Evolutionary conservation across 345 rosid species (phyloP), one percentile per base, ranked within the genome.

Genomic region (Salix arbutifolia): DNA sequence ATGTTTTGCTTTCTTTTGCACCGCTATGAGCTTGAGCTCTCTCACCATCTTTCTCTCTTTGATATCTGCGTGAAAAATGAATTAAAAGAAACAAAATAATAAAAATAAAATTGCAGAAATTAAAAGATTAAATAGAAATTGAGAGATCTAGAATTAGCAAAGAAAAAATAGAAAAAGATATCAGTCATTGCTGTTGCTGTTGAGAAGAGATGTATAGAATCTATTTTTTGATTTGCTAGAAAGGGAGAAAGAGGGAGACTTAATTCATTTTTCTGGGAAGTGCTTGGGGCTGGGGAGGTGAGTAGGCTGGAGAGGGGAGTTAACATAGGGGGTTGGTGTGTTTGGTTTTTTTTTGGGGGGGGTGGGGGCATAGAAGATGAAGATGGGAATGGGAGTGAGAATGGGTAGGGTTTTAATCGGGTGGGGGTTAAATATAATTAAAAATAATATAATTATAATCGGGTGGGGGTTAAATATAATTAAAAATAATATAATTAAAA

Each of bases 11-110:
- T 52, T 78, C 53, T 65, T 89, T 88, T 8, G 79, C 74, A 9
- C 78, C 70, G 25, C 75, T 5, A 64, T 92, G 84, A 31, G 96
- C 89, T 67, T 86, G 91, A 78, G 97, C 92, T 79, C 94, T 84
- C 83, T 92, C 94, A 44, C 97, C 94, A 79, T 92, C 97, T n/a
- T 86, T 81, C 8, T 92, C 98, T 82, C 97, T 90, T 74, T 92
- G 96, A 61, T 85, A 92, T 46, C 96, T 93, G 74, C 96, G 89
- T 90, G 79, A 66, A 38, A 58, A 83, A 73, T 81, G 78, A 79
- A 77, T 85, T 38, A 76, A 85, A 87, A 79, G 85, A 70, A 50
- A 74, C 75, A 67, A 31, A 17, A 65, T 62, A 9, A 5, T n/a
- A n/a, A 56, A 60, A 9, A 5, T n/a, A n/a, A 56, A 60, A 11